These are phyloP conservation scores for Coleophoma cylindrospora DNA, from an alignment of 2,329 filamentous ascomycete species.

Conservation along the genomic window DNA sequence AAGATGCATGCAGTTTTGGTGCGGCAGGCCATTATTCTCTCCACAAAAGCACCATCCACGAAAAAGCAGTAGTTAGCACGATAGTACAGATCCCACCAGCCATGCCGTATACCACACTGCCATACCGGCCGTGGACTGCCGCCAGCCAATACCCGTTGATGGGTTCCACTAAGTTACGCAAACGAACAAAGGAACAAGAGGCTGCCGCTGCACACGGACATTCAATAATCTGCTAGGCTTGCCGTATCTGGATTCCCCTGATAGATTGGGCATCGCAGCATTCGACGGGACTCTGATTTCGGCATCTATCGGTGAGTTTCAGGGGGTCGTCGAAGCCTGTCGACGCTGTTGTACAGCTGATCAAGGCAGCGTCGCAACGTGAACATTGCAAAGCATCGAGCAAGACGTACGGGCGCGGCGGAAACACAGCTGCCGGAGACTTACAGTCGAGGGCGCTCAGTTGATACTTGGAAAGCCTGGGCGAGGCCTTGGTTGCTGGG, in stretches of 20 bases:
- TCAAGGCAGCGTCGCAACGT: constrained; percentile 4
- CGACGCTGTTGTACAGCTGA: constrained; percentile 13
- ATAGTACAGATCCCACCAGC: background rate
- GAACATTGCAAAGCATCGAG: background rate
- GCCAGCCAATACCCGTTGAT: background rate
- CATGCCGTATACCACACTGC: too few relatives aligned
- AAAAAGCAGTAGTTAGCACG: background rate
- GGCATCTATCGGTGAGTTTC: constrained; percentile 15
- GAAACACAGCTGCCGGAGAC: background rate
- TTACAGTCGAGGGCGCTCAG: background rate
- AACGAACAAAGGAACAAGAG: constrained; percentile 2
- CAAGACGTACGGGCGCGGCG: background rate
- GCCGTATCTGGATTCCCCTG: background rate
- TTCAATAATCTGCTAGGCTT: background rate
- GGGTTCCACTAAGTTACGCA: background rate
- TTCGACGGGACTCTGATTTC: background rate
- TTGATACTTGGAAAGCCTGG: background rate
- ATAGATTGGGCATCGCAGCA: background rate
- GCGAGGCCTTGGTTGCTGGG: background rate
- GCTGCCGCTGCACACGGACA: background rate
- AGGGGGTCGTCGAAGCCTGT: constrained; percentile 9
- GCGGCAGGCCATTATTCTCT: background rate
- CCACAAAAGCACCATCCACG: background rate
- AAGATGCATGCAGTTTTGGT: constrained; percentile 3
- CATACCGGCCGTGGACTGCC: background rate